Evolutionary conservation across 1,284 basidiomycete species (phyloP).

Genomic region (Puccinia horiana): DNA sequence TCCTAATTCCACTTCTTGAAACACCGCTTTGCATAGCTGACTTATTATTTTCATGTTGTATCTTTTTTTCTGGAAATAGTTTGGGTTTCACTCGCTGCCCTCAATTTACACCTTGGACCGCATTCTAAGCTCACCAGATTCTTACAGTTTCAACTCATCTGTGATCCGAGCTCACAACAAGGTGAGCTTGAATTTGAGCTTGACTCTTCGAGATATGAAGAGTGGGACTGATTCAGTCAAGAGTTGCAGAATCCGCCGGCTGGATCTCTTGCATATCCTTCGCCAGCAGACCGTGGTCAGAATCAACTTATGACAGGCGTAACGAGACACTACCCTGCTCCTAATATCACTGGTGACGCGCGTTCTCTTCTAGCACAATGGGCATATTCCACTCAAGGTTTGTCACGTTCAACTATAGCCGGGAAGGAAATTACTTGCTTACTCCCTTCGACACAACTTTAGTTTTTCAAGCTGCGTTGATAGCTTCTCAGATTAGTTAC

Average conservation of each 20-base stretch:
- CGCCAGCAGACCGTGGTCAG: conserved; percentile 52
- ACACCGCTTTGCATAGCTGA: not conserved
- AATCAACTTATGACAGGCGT: conserved; percentile 52
- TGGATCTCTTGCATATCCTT: conserved; percentile 54
- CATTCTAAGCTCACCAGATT: conserved; percentile 62
- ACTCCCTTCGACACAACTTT: conserved; percentile 54
- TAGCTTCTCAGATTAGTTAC: conserved; percentile 67
- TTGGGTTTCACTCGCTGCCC: conserved; percentile 70
- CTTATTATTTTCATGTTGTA: not conserved
- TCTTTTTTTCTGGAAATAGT: conserved; percentile 54
- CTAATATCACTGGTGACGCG: conserved; percentile 33
- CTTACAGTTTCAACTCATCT: conserved; percentile 67
- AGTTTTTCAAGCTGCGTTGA: conserved; percentile 65
- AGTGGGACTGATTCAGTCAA: not conserved
- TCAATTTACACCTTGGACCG: conserved; percentile 69
- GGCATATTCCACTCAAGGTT: conserved; percentile 52
- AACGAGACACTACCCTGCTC: conserved; percentile 44
- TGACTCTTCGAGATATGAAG: too few species aligned
- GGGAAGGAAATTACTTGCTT: conserved; percentile 51
- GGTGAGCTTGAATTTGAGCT: conserved; percentile 55
- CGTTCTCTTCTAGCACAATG: conserved; percentile 49
- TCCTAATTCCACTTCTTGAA: not conserved
- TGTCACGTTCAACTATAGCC: conserved; percentile 62
- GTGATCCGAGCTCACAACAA: conserved; percentile 67
- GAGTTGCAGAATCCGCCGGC: conserved; percentile 52